A percentile compares a stretch with the other conserved stretches of the same genome.
phyloP scores from a whole-genome alignment of 2,329 filamentous ascomycete species.

The Fusarium algeriense region DNA sequence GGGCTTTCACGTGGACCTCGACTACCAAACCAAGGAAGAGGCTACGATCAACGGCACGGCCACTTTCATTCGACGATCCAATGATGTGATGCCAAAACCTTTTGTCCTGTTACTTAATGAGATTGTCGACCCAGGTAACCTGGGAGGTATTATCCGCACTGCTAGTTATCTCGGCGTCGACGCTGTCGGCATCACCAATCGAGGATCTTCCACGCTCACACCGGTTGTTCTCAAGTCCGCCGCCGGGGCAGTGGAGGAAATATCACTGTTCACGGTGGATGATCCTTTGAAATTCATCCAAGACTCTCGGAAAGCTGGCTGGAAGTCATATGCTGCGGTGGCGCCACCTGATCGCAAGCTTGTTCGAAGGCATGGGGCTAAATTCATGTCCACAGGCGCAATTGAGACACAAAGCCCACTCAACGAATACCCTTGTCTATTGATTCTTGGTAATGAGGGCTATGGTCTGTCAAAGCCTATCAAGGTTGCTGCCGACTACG shows the following conservation, averaged over 20 bases:
- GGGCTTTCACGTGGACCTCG: slow-evolving; percentile 71
- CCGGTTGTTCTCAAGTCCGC: slow-evolving; percentile 88
- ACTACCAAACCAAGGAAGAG: slow-evolving; percentile 80
- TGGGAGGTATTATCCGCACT: slow-evolving; percentile 89
- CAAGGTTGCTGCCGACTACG: slow-evolving; percentile 73
- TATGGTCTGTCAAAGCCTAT: slow-evolving; percentile 76
- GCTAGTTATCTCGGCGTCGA: slow-evolving; percentile 92
- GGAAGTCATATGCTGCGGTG: slow-evolving; percentile 85
- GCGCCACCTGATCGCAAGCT: slow-evolving; percentile 57
- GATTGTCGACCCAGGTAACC: slow-evolving; percentile 87
- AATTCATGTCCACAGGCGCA: slow-evolving; percentile 63
- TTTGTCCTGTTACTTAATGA: slow-evolving; percentile 81
- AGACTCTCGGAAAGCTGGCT: slow-evolving; percentile 76
- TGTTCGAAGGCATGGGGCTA: slow-evolving; percentile 52
- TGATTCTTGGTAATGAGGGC: slow-evolving; percentile 87
- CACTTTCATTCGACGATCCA: slow-evolving; percentile 58
- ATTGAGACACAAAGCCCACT: slow-evolving; percentile 67
- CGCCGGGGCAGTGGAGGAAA: slow-evolving; percentile 84
- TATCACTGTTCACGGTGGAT: slow-evolving; percentile 78
- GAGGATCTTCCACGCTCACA: slow-evolving; percentile 79
- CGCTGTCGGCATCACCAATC: slow-evolving; percentile 81
- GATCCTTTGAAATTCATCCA: slow-evolving; percentile 78
- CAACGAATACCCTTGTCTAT: slow-evolving; percentile 73
- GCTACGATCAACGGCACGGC: slow-evolving; percentile 76
- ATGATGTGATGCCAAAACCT: slow-evolving; percentile 64